Evolutionary conservation across 148 eudicot species (phyloP), one percentile per base, ranked within the genome.

Genomic region (Arbutus unedo): DNA sequence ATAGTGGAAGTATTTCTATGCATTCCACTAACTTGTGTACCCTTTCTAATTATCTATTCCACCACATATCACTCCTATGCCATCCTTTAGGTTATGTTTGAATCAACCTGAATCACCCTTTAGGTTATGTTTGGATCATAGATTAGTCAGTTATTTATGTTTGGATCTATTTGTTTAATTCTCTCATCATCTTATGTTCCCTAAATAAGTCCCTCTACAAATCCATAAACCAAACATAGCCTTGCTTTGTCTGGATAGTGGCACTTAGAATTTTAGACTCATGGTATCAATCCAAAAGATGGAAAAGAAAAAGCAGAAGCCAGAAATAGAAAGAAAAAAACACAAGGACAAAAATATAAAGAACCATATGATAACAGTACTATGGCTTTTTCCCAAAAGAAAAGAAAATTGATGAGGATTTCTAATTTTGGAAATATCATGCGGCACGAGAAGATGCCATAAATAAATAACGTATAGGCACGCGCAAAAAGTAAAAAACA

Each of bases 11-110:
- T n/a, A 53, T 51, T 62, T 83, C 66, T 51, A 85, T 74, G 78
- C 78, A 84, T 83, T 88, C 92, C 92, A 90, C 90, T 90, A 87
- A 11, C n/a, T 81, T 79, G 51, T 88, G 88, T 81, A 41, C 81
- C 87, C 84, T 68, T 47, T 11, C n/a, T 81, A 38, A 19, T 77
- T 9, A 16, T n/a, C 71, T 7, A 38, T 53, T 23, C 16, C 8
- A n/a, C 43, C 43, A 8, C 5, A 43, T 44, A 19, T 11, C 45
- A 43, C 15, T 14, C 45, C 8, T 6, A 16, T 38, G 6, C 4
- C 62, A 56, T 79, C 66, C 47, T 3, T 25, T n/a, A 41, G 19
- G 3, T 60, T 48, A 31, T 31, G 38, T 31, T 31, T 31, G 38
- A 31, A 13, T 6, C 70, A 59, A 59, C 2, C 75, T 18, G 50